Evolutionary conservation across 148 eudicot species (phyloP).

Genomic region (Rhododendron griersonianum): DNA sequence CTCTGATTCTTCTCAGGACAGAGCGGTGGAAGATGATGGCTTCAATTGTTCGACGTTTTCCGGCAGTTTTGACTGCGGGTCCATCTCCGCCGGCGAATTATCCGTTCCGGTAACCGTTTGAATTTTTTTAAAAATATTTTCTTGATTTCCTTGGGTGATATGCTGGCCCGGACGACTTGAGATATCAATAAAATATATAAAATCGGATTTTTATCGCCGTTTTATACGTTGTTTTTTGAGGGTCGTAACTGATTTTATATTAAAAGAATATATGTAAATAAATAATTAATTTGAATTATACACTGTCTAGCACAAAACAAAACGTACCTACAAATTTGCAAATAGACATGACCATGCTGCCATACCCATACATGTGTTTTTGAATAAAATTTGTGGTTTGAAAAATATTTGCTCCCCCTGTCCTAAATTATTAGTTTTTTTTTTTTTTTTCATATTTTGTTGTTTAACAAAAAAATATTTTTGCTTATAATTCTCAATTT

Average conservation of each 20-base stretch:
- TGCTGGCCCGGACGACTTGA: background rate
- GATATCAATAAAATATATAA: no score
- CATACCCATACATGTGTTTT: background rate
- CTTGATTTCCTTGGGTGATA: background rate
- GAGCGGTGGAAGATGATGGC: conserved; percentile 24
- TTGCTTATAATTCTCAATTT: background rate
- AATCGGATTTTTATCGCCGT: background rate
- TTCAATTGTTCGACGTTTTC: conserved; percentile 28
- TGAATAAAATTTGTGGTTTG: background rate
- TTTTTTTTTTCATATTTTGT: background rate
- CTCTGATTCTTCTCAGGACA: conserved; percentile 38
- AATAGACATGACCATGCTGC: background rate
- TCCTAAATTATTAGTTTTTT: background rate
- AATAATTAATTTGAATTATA: background rate
- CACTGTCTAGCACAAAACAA: background rate
- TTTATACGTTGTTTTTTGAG: background rate
- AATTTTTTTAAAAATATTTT: background rate
- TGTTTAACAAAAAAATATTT: background rate
- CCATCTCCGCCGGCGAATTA: conserved; percentile 40
- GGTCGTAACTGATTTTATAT: background rate
- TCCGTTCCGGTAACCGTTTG: conserved; percentile 54
- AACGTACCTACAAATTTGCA: background rate
- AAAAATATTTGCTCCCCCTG: no score
- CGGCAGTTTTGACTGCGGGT: conserved; percentile 19
- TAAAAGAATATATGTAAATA: background rate